Percentiles rank a stretch among this genome's conserved stretches.
phyloP scores from a whole-genome alignment of 2,329 filamentous ascomycete species.

The Raffaelea albimanens region DNA sequence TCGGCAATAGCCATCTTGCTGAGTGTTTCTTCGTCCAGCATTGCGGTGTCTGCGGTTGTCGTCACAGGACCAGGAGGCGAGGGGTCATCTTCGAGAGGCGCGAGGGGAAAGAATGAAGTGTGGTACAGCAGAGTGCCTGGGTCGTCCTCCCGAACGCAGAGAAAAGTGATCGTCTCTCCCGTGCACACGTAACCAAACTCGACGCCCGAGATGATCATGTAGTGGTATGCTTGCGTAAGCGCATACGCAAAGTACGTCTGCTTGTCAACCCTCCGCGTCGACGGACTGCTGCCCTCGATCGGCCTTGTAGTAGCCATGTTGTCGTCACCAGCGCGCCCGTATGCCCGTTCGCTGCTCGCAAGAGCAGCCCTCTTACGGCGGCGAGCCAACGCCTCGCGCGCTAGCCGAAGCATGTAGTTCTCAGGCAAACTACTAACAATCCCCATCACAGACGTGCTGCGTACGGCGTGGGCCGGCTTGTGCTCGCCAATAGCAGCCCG shows the following conservation, averaged over 20 bases:
- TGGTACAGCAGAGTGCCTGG: slow-evolving; percentile 1
- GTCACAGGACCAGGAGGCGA: neutral
- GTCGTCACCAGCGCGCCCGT: too few relatives aligned
- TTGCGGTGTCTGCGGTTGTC: neutral
- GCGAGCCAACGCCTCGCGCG: neutral
- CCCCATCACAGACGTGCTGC: neutral
- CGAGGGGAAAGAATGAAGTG: neutral
- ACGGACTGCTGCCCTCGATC: neutral
- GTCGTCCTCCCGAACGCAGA: neutral
- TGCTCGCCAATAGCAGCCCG: neutral
- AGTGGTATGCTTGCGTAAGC: slow-evolving; percentile 1
- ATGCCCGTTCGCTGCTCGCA: too few relatives aligned
- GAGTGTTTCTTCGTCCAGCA: neutral
- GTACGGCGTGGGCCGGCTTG: neutral
- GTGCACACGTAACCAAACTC: neutral
- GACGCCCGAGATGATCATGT: neutral
- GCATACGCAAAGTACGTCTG: neutral
- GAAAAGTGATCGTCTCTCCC: neutral
- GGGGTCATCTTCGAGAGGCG: too few relatives aligned
- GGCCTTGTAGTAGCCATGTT: neutral
- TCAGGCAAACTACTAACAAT: neutral
- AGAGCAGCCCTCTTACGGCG: neutral
- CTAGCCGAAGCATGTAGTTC: neutral
- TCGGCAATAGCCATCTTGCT: neutral
- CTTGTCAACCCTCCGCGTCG: neutral